Evolutionary conservation across 495 filamentous ascomycete species (phyloP), one percentile per base, ranked within the genome.

Genomic region (Bacidia gigantensis): DNA sequence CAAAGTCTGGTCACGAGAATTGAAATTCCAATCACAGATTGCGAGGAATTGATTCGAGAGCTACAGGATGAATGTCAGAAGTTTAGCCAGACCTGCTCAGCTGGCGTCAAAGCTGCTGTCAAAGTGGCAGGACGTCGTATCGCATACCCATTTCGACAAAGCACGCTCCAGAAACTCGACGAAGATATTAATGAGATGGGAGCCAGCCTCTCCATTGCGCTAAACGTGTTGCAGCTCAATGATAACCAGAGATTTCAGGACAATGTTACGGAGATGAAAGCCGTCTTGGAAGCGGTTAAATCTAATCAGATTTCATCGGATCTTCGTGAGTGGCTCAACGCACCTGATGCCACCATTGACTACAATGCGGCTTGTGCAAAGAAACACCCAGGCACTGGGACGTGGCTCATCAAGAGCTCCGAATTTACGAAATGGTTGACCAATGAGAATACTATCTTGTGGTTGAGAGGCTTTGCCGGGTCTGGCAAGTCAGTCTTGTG

Each of bases 401-500:
- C 55, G 5, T 71, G 68, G 68, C 57, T 70, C 12, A 32, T 70
- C 38, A 56, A 67, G 1, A 46, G 60, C 7, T 0, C 29, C 5
- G n/a, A 29, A 21, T 72, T 65, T 42, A 14, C 3, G 22, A 52
- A n/a, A n/a, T 72, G 68, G 68, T 49, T 68, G 11, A 46, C 9
- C 1, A 46, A 65, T n/a, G 46, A 17, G 1, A 65, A 67, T 40
- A 69, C 69, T 1, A 64, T 70, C 18, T 52, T 72, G 0, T 72
- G 68, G 68, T 44, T 72, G 0, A 58, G 65, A 39, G 68, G 68
- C 0, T 67, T 70, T 46, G 60, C 69, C 7, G 68, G 68, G 26
- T 70, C 63, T 58, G 67, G 68, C 14, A 72, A 70, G 47, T 68
- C 65, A 11, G 59, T 72, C n/a, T 60, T 69, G 0, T 67, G 63